These are phyloP conservation scores for Lachnellula arida DNA, from an alignment of 2,329 filamentous ascomycete species.

Conservation along the genomic window DNA sequence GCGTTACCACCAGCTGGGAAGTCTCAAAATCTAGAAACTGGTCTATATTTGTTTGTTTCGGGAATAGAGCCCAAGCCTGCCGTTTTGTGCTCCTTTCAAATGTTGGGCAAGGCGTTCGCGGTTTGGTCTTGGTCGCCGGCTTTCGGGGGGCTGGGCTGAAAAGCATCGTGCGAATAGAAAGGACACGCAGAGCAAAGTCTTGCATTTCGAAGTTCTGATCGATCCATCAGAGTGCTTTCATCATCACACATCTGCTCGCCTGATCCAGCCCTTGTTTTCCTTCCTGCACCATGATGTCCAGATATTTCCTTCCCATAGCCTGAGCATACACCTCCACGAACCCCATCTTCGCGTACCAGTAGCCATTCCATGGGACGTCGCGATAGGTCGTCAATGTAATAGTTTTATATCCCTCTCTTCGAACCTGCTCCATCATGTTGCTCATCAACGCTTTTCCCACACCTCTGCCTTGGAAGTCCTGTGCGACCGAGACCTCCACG, in stretches of 20 bases:
- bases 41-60: background rate
- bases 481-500: conserved; percentile 27
- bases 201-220: background rate
- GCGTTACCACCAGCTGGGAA: background rate
- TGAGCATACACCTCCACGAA: conserved; percentile 24
- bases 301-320: conserved; percentile 22
- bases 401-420: conserved; percentile 23
- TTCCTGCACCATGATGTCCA: conserved; percentile 24
- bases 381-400: conserved; percentile 29
- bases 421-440: conserved; percentile 25
- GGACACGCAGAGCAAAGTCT: background rate
- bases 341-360: conserved; percentile 28
- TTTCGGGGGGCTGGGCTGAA: background rate
- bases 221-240: conserved; percentile 18
- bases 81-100: too few species aligned
- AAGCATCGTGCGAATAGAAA: background rate
- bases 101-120: background rate
- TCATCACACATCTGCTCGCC: conserved; percentile 26
- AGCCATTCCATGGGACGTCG: conserved; percentile 28
- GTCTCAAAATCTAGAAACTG: background rate
- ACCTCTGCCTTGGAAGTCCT: conserved; percentile 27
- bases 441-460: conserved; percentile 28
- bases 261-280: conserved; percentile 24
- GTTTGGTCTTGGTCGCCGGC: background rate
- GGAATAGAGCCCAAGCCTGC: too few species aligned